Base-by-base conservation (phyloP, 179 eudicot genomes). In the Silene noctiflora region DNA sequence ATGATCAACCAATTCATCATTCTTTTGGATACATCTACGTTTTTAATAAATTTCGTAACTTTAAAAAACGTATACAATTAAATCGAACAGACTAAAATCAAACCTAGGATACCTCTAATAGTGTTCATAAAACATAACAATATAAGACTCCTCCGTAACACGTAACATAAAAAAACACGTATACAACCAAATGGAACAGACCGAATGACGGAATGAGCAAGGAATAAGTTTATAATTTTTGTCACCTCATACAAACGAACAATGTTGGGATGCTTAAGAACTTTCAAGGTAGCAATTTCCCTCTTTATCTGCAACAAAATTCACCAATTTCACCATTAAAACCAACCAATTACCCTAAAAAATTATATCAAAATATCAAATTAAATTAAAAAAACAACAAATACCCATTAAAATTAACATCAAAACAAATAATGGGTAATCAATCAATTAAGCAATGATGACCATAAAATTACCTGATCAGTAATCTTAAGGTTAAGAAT, bases 211-310 rank as follows among this genome's bases (percentile, higher is more conserved):
- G 20, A 21, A 39, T 58, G 11, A 8, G 17, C 9, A 9, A 17
- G 7, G 7, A 14, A 14, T 9, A 48, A 3, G 4, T 4, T 35
- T 10, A 48, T 14, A 63, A 39, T 39, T 39, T 39, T 42, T 10
- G 22, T 79, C 51, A 94, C 98, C 98, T 94, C 98, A 68, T 89
- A 79, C 78, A 94, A 79, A 63, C 98, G 82, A 48, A 94, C 97
- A 59, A 95, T 88, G 76, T 95, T 92, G 31, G 99, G 96, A 82
- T 95, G 99, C 68, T 85, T 89, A 73, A 95, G 89, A 78, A 92
- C 87, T 82, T 95, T 95, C 82, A 92, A 86, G 17, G 97, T 92
- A 1, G 85, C 90, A 82, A 95, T 95, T 70, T 95, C 99, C 83
- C 99, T 87, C 87, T 91, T 95, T 48, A 95, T 92, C 99, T 94